These are phyloP conservation scores for Limnanthes douglasii DNA, from an alignment of 345 rosid species.

Conservation along the genomic window DNA sequence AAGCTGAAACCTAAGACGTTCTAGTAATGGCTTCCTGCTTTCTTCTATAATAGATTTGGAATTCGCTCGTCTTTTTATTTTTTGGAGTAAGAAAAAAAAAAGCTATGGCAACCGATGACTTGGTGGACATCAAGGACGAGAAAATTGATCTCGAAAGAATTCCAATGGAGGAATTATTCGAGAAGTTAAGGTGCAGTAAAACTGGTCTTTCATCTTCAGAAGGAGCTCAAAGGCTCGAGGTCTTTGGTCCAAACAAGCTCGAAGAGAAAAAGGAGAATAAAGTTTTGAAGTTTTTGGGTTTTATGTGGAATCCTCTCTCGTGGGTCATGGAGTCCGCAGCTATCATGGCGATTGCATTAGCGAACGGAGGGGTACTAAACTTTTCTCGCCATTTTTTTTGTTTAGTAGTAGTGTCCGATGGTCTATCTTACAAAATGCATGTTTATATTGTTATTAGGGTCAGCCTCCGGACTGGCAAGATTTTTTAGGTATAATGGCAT, in stretches of 20 bases:
- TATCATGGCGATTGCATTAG: slow-evolving; percentile 45
- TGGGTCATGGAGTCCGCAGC: slow-evolving; percentile 68
- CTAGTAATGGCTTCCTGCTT: no score
- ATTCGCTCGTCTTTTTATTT: no score
- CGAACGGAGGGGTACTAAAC: slow-evolving; percentile 49
- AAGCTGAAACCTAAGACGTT: no score
- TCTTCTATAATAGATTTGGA: no score
- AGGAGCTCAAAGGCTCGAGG: slow-evolving; percentile 30
- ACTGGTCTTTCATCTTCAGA: slow-evolving; percentile 32
- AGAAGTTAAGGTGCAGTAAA: slow-evolving; percentile 28
- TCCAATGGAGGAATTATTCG: slow-evolving; percentile 42
- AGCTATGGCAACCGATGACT: slow-evolving; percentile 20
- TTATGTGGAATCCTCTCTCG: slow-evolving; percentile 65
- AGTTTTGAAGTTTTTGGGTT: slow-evolving; percentile 36
- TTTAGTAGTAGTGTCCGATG: no score
- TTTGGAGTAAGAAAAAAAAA: no score
- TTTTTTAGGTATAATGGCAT: slow-evolving; percentile 32
- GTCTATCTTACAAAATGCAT: no score
- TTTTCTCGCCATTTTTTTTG: no score
- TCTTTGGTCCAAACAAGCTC: no score
- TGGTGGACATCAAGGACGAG: slow-evolving; percentile 28
- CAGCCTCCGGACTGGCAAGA: slow-evolving; percentile 61
- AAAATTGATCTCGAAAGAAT: slow-evolving; percentile 28
- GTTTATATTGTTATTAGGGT: no score
- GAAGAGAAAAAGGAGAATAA: slow-evolving; percentile 42